phyloP scores from a whole-genome alignment of 192 early-diverging fungal genomes.

The Coemansia sp. region DNA sequence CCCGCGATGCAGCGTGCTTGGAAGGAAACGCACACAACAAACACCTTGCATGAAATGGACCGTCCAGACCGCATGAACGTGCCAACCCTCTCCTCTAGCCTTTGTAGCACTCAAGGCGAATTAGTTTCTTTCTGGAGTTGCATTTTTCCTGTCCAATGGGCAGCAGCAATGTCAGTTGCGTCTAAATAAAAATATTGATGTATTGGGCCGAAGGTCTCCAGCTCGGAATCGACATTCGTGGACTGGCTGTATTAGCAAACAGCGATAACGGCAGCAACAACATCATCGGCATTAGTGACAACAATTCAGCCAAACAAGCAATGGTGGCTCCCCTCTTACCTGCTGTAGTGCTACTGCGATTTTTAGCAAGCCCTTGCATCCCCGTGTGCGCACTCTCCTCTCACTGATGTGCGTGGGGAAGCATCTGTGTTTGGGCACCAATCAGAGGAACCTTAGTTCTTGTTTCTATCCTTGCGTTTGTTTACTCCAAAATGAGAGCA shows the following conservation, averaged over 20 bases:
- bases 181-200: too few species aligned
- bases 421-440: too few species aligned
- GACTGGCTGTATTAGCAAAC: too few species aligned
- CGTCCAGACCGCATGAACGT: background rate
- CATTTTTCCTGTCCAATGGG: background rate
- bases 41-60: background rate
- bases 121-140: background rate
- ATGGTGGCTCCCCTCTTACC: too few species aligned
- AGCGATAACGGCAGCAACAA: too few species aligned
- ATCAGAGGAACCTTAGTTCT: background rate
- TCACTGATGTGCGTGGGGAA: too few species aligned
- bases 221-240: too few species aligned
- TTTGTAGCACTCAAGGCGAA: background rate
- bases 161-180: background rate
- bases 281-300: too few species aligned
- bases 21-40: background rate
- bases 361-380: background rate
- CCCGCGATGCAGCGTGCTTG: background rate
- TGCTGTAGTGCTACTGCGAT: background rate
- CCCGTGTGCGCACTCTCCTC: too few species aligned
- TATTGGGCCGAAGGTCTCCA: too few species aligned
- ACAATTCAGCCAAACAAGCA: too few species aligned
- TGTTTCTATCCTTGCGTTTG: background rate
- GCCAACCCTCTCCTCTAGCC: background rate
- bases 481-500: background rate